A percentile compares a stretch with the other conserved stretches of the same genome.
Evolutionary conservation across 1,284 basidiomycete species (phyloP).

Genomic region (Ganoderma lingzhi): DNA sequence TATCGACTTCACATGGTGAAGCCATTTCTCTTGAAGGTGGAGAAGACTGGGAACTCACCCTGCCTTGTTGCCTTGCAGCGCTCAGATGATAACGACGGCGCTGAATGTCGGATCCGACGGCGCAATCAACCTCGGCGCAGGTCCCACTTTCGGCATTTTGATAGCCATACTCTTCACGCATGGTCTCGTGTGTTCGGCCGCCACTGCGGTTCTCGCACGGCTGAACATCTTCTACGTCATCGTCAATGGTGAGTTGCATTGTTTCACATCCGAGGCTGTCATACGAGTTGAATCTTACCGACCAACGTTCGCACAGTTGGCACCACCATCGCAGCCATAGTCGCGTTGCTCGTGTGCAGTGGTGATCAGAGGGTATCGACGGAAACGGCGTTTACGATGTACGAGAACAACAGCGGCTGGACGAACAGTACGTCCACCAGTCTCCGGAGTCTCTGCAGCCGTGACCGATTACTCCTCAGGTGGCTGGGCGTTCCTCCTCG

Average conservation of each 20-base stretch:
- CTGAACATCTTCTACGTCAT: slow-evolving; percentile 75
- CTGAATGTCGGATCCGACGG: slow-evolving; percentile 69
- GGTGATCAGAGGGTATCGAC: slow-evolving; percentile 68
- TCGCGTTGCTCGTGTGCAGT: slow-evolving; percentile 64
- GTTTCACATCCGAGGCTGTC: slow-evolving; percentile 1
- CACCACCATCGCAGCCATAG: slow-evolving; percentile 62
- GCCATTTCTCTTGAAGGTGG: background rate
- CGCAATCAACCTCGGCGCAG: slow-evolving; percentile 56
- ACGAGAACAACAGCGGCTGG: slow-evolving; percentile 82
- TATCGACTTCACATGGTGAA: slow-evolving; percentile 75
- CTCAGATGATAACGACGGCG: slow-evolving; percentile 81
- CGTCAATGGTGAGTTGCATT: slow-evolving; percentile 57
- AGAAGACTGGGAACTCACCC: background rate
- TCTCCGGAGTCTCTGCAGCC: background rate
- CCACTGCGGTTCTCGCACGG: slow-evolving; percentile 69
- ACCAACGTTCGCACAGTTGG: slow-evolving; percentile 32
- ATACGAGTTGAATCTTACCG: background rate
- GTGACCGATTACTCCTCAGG: slow-evolving; percentile 45
- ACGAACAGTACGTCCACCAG: slow-evolving; percentile 52
- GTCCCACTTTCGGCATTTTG: slow-evolving; percentile 73
- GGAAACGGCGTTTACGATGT: slow-evolving; percentile 71
- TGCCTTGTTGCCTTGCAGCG: slow-evolving; percentile 42
- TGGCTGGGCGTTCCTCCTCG: slow-evolving; percentile 77
- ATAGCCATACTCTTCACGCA: slow-evolving; percentile 68
- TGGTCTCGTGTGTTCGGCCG: slow-evolving; percentile 75